Conservation (phyloP, 2,329 filamentous ascomycete species). For the Paraconiothyrium sp. region DNA sequence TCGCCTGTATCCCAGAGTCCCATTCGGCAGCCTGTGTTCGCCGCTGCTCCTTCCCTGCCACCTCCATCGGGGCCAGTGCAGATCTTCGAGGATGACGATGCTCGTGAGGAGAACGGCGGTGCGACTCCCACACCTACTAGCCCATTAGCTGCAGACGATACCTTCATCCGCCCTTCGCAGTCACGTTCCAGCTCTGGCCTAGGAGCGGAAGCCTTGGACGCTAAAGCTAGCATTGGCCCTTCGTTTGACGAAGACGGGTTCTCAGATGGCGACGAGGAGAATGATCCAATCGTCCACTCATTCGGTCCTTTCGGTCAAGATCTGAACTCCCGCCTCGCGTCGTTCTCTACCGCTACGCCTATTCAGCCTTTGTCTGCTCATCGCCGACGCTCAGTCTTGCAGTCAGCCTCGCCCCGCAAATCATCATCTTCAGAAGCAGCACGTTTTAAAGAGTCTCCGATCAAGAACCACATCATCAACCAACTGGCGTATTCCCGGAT, state of each 20-base stretch:
- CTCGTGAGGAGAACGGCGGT: slow-evolving; percentile 24
- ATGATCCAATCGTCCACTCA: slow-evolving; percentile 90
- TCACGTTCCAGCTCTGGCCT: slow-evolving; percentile 34
- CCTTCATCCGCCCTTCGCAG: slow-evolving; percentile 41
- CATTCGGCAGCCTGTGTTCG: slow-evolving; percentile 57
- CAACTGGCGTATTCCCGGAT: slow-evolving; percentile 94
- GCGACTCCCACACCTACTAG: slow-evolving; percentile 28
- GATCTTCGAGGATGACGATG: slow-evolving; percentile 47
- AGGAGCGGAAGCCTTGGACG: slow-evolving; percentile 24
- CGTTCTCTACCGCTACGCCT: slow-evolving; percentile 74
- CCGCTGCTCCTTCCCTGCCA: slow-evolving; percentile 45
- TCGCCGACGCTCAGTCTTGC: slow-evolving; percentile 36
- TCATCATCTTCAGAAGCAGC: slow-evolving; percentile 32
- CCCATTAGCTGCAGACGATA: slow-evolving; percentile 38
- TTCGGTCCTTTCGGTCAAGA: slow-evolving; percentile 92
- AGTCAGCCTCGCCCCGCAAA: slow-evolving; percentile 45
- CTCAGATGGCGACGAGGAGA: slow-evolving; percentile 84
- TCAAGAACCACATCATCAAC: slow-evolving; percentile 90
- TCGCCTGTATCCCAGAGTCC: slow-evolving; percentile 82
- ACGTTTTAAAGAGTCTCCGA: slow-evolving; percentile 53
- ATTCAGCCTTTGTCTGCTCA: slow-evolving; percentile 49
- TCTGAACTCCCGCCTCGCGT: slow-evolving; percentile 81
- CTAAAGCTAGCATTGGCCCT: slow-evolving; percentile 39
- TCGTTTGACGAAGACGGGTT: slow-evolving; percentile 65
- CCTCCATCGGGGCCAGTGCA: slow-evolving; percentile 38